Evolutionary conservation across 2,329 filamentous ascomycete species (phyloP).

Genomic region (Verticillium tricorpus): DNA sequence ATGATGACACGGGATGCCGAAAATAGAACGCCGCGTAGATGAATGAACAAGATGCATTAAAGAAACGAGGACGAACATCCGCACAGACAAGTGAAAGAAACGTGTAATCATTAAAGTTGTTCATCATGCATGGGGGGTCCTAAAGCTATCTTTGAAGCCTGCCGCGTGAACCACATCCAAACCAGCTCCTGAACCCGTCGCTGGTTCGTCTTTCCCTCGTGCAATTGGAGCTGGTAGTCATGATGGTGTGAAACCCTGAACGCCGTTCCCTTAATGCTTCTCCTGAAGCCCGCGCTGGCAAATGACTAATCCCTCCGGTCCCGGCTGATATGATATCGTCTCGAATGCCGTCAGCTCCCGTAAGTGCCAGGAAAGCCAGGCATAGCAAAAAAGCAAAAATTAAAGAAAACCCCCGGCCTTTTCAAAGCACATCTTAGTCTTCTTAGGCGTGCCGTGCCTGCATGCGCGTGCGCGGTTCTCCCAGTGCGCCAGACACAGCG

Average conservation of each 20-base stretch:
- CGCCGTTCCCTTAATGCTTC: background rate
- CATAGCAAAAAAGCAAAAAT: background rate
- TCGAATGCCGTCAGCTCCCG: background rate
- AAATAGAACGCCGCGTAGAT: constrained; percentile 8
- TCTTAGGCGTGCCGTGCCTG: background rate
- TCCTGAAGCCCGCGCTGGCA: background rate
- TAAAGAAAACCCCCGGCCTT: background rate
- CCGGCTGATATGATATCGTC: background rate
- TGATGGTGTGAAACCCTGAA: background rate
- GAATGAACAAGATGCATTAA: constrained; percentile 5
- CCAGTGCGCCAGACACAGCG: no score
- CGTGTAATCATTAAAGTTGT: background rate
- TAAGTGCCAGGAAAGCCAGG: background rate
- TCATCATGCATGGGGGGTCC: background rate
- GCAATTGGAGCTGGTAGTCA: background rate
- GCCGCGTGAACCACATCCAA: background rate
- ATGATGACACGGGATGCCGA: background rate
- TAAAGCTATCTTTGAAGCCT: background rate
- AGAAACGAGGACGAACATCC: constrained; percentile 2
- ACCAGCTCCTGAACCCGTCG: background rate
- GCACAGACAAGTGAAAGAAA: background rate
- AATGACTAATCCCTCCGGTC: background rate
- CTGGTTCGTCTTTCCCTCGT: background rate
- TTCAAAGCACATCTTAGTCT: background rate
- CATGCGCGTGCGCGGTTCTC: no score